Evolutionary conservation across 208 protist genomes (phyloP).

Genomic region (Trypanosoma scelopori): DNA sequence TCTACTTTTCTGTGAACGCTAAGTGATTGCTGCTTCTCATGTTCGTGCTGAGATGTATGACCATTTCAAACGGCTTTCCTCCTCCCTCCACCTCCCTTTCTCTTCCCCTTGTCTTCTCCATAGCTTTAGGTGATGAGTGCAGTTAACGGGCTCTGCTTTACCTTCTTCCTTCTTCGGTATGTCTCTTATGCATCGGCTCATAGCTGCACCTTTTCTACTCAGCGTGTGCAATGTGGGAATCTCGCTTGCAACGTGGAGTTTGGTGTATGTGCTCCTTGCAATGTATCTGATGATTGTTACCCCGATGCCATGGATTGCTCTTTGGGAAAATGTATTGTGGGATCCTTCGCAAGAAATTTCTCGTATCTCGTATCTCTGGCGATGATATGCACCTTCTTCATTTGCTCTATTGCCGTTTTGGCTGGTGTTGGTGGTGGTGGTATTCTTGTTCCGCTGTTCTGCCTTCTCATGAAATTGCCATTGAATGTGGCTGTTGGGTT

Average conservation of each 20-base stretch:
- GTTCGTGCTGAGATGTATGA: too few species aligned
- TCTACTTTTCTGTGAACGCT: slow-evolving; percentile 15
- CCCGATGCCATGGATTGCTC: slow-evolving; percentile 56
- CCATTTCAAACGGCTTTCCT: too few species aligned
- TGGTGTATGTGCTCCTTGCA: slow-evolving; percentile 48
- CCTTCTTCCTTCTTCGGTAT: slow-evolving; percentile 7
- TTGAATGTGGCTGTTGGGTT: slow-evolving; percentile 66
- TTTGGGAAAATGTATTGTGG: slow-evolving; percentile 46
- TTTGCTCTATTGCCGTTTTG: slow-evolving; percentile 74
- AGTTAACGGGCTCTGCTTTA: not conserved
- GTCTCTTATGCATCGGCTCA: slow-evolving; percentile 2
- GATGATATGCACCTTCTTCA: slow-evolving; percentile 46
- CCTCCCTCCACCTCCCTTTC: too few species aligned
- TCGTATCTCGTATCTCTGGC: slow-evolving; percentile 37
- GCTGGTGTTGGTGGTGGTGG: slow-evolving; percentile 83
- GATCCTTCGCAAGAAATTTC: slow-evolving; percentile 27
- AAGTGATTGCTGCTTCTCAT: not conserved
- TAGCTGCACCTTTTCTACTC: slow-evolving; percentile 49
- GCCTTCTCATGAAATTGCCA: slow-evolving; percentile 45
- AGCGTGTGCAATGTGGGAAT: slow-evolving; percentile 70
- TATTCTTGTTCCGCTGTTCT: slow-evolving; percentile 84
- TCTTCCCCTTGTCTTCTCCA: too few species aligned
- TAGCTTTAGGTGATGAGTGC: too few species aligned
- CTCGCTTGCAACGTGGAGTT: slow-evolving; percentile 42
- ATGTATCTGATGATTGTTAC: slow-evolving; percentile 56